Evolutionary conservation across 2,329 filamentous ascomycete genomes (phyloP), one percentile per base, ranked within the genome.

Genomic region (Didymella exigua): DNA sequence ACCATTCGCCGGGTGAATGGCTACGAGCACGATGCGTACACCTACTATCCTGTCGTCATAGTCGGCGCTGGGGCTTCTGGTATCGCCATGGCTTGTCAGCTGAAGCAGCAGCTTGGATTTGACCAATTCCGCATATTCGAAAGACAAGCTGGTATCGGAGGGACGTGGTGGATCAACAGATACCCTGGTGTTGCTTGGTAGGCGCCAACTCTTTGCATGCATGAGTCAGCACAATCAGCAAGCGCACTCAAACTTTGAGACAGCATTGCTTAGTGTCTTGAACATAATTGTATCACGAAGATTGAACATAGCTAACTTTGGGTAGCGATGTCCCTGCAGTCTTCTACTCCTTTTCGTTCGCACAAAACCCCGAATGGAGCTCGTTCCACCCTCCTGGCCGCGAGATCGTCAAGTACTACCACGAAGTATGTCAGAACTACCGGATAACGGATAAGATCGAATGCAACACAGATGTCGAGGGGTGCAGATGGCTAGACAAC

Each of bases 1-100:
- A 67, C 65, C 11, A 76, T 77, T 49, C 69, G 67, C 42, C 65
- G 72, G 18, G 71, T 74, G 7, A 69, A 75, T 41, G 75, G 74
- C 16, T 76, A 77, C 55, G 63, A 68, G 29, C 60, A 74, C 14
- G 47, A 75, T 70, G 73, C 73, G 2, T 76, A 76, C 58, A 77
- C 73, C 2, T 77, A 76, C 59, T 75, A 74, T 53, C 82, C 81
- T 1, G 76, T 85, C 47, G 67, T 82, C 45, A 82, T 86, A 61
- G 80, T 89, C 33, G 86, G 86, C 24, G 81, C 83, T 1, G 86
- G 86, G 11, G 82, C 86, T 62, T 86, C 84, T 0, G 86, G 81
- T 18, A 85, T 89, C 50, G 84, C 82, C 2, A 81, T 87, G 65
- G 86, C 82, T 7, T 85, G 82, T 36, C 81, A 82, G 21, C 69